Base-by-base conservation (phyloP, 176 grass and related monocot genomes). In the Aechmea fasciata region DNA sequence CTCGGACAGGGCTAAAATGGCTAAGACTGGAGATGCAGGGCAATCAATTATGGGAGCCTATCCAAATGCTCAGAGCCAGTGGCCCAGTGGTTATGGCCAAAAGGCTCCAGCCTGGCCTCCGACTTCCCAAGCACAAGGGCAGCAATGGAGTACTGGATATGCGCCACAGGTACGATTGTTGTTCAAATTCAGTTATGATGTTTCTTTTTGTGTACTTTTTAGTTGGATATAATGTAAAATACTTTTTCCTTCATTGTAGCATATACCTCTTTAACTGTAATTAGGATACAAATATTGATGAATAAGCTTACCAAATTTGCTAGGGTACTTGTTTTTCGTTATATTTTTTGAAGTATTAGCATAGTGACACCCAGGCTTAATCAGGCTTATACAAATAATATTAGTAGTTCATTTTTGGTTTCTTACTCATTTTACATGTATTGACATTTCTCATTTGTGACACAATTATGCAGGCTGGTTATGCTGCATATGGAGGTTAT, bases 1-100 rank as follows among this genome's bases (percentile, higher is more conserved):
- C 26, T 99, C 89, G 15, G 87, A 90, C 19, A 87, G 72, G 85
- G 79, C 83, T 47, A 99, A 99, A 82, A 57, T 85, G 69, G 72
- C 72, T 28, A 99, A 87, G 67, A 84, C 64, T 66, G 83, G 64
- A 54, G 88, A 83, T 50, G 71, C 62, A 64, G 50, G 83, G n/a
- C 89, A 88, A 51, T 74, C 82, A 61, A 17, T 69, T 3, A 74
- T 49, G 48, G 89, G 81, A 61, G 77, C 78, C 55, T 90, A 97
- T 80, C 83, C 84, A 68, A 90, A 83, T 87, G 78, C 79, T 79
- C 75, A 85, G 51, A 28, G 62, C 33, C 83, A 80, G 62, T 85
- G 83, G 83, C 50, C 83, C 28, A 59, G 77, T 77, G 79, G 83
- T 74, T 86, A 86, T 70, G 78, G 33, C 69, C 83, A 86, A 73